Evolutionary conservation across 2,329 filamentous ascomycete species (phyloP).

Genomic region (Diaporthe vaccinii): DNA sequence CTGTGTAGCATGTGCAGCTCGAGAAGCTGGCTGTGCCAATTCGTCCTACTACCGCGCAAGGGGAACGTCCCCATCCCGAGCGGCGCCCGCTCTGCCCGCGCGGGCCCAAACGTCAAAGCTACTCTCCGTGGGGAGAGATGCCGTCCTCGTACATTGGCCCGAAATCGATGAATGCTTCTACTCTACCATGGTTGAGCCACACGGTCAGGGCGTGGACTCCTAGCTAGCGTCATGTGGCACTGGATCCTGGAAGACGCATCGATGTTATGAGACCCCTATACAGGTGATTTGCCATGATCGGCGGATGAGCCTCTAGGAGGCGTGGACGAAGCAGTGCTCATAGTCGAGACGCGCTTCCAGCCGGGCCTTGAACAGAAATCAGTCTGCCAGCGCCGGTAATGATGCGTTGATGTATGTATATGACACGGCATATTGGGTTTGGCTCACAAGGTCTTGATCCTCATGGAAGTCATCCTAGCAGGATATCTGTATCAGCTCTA

Average conservation of each 20-base stretch:
- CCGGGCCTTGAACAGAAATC: not conserved
- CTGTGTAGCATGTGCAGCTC: conserved; percentile 21
- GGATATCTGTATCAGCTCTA: not conserved
- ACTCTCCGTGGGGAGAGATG: conserved; percentile 5
- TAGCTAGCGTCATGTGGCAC: not conserved
- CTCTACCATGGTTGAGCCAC: conserved; percentile 10
- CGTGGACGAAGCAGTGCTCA: not conserved
- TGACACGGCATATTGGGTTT: conserved; percentile 23
- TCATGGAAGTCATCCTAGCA: not conserved
- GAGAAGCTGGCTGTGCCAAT: not conserved
- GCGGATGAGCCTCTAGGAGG: not conserved
- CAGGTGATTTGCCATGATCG: conserved; percentile 20
- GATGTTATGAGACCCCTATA: not conserved
- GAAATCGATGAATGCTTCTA: not conserved
- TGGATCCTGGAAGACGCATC: not conserved
- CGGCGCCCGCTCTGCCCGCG: conserved; percentile 4
- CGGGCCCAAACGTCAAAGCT: conserved; percentile 30
- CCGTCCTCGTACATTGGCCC: conserved; percentile 1
- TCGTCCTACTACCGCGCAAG: not conserved
- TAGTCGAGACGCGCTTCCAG: not conserved
- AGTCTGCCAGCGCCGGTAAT: not conserved
- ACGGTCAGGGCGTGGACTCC: not conserved
- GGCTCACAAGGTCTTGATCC: not conserved
- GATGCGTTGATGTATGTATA: conserved; percentile 11
- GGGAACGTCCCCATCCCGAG: conserved; percentile 9